A percentile compares a stretch with the other conserved stretches of the same genome.
These are phyloP conservation scores for Citrullus amarus DNA, from an alignment of 306 rosid species.

Conservation along the genomic window DNA sequence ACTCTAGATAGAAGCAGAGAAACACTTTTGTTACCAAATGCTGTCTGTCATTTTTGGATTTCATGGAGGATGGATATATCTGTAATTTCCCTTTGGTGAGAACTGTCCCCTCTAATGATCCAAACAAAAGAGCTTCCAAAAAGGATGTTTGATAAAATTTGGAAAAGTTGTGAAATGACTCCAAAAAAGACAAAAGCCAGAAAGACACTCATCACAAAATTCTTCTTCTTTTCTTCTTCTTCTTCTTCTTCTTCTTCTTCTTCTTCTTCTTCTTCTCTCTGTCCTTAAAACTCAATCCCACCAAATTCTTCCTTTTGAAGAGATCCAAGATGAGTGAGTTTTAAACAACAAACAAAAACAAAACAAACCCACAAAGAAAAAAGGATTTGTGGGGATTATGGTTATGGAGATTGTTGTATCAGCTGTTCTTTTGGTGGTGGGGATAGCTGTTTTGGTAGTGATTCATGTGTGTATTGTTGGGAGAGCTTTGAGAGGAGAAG, in stretches of 20 bases:
- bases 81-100: not conserved
- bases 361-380: not conserved
- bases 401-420: slow-evolving; percentile 40
- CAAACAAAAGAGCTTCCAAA: not conserved
- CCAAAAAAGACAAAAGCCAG: not conserved
- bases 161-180: not conserved
- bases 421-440: slow-evolving; percentile 37
- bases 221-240: not conserved
- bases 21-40: not conserved
- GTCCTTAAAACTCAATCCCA: not conserved
- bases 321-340: not conserved
- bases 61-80: not conserved
- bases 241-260: too few species aligned
- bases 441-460: slow-evolving; percentile 39
- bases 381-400: not conserved
- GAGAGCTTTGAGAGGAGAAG: slow-evolving; percentile 17
- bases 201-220: not conserved
- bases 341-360: not conserved
- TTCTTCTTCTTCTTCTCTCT: not conserved
- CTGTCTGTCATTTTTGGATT: not conserved
- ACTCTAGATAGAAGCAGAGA: too few species aligned
- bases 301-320: not conserved
- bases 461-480: slow-evolving; percentile 40
- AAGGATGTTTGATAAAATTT: not conserved
- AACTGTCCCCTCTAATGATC: not conserved